Conservation (phyloP, 2,329 filamentous ascomycete genomes). For the Venturiaceae sp. region DNA sequence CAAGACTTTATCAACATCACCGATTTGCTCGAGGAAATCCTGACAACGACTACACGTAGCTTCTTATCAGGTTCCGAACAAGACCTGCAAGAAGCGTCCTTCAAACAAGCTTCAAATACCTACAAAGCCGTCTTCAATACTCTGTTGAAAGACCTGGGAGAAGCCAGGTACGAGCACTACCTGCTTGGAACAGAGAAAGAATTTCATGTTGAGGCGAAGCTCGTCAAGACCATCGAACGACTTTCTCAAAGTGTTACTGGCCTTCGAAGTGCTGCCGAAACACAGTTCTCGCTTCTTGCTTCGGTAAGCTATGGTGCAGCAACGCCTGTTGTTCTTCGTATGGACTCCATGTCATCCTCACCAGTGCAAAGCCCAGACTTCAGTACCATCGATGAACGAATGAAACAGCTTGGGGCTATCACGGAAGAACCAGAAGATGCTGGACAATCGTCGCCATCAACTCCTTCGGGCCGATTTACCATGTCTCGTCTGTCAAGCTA, state of each 20-base stretch:
- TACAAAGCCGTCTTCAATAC: slow-evolving; percentile 60
- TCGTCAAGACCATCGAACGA: slow-evolving; percentile 76
- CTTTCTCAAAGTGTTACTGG: slow-evolving; percentile 86
- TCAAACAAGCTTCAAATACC: slow-evolving; percentile 48
- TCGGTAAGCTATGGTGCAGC: not conserved
- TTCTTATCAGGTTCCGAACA: slow-evolving; percentile 78
- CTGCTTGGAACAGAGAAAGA: slow-evolving; percentile 68
- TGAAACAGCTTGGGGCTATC: slow-evolving; percentile 17
- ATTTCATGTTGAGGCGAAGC: slow-evolving; percentile 66
- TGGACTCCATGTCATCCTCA: not conserved
- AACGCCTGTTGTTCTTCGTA: not conserved
- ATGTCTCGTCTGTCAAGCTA: not conserved
- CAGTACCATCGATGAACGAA: slow-evolving; percentile 2
- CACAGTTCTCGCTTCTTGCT: slow-evolving; percentile 55
- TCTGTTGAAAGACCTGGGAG: slow-evolving; percentile 68
- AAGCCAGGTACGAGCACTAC: slow-evolving; percentile 86
- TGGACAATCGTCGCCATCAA: not conserved
- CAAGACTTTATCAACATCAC: slow-evolving; percentile 66
- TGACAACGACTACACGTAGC: slow-evolving; percentile 70
- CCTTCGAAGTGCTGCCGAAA: slow-evolving; percentile 76
- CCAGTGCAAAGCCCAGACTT: not conserved
- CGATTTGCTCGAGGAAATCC: slow-evolving; percentile 67
- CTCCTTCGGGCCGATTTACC: not conserved
- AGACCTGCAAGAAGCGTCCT: slow-evolving; percentile 59
- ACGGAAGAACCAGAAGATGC: slow-evolving; percentile 36